Percentiles rank a stretch among this genome's conserved stretches.
These are phyloP conservation scores for Lyophyllum atratum DNA, from an alignment of 768 basidiomycete species.

Conservation along the genomic window DNA sequence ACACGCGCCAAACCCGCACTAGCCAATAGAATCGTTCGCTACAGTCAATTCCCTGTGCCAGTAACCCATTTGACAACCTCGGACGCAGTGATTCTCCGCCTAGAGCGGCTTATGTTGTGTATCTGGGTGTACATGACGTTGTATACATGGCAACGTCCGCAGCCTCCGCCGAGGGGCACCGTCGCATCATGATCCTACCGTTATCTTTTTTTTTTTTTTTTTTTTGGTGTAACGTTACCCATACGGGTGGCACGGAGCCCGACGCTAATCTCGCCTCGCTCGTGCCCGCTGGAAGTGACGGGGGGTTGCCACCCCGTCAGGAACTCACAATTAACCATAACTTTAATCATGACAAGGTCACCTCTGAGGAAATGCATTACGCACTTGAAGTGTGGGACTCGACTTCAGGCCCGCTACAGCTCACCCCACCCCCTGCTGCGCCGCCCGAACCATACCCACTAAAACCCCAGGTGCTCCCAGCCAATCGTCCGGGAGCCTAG, in stretches of 20 bases:
- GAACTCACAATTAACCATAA: too few relatives aligned
- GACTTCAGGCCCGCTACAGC: background rate
- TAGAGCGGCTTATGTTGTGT: too few relatives aligned
- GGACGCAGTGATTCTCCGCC: background rate
- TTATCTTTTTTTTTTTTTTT: background rate
- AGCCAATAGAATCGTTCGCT: background rate
- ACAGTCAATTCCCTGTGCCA: background rate
- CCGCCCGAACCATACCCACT: background rate
- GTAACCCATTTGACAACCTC: background rate
- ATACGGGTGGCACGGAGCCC: background rate
- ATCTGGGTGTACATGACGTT: background rate
- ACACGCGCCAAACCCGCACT: background rate
- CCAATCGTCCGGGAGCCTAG: background rate
- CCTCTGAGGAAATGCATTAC: background rate
- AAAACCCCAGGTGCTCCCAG: background rate
- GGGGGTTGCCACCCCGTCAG: background rate
- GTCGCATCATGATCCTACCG: background rate
- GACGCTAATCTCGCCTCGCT: background rate
- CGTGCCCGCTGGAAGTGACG: too few relatives aligned
- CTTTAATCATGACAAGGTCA: background rate
- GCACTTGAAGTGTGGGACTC: background rate
- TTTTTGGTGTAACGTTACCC: background rate
- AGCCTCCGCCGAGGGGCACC: background rate
- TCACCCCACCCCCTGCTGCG: too few relatives aligned
- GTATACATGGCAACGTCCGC: constrained; percentile 4